Evolutionary conservation across 768 basidiomycete species (phyloP), one percentile per base, ranked within the genome.

Genomic region (Collybiopsis luxurians): DNA sequence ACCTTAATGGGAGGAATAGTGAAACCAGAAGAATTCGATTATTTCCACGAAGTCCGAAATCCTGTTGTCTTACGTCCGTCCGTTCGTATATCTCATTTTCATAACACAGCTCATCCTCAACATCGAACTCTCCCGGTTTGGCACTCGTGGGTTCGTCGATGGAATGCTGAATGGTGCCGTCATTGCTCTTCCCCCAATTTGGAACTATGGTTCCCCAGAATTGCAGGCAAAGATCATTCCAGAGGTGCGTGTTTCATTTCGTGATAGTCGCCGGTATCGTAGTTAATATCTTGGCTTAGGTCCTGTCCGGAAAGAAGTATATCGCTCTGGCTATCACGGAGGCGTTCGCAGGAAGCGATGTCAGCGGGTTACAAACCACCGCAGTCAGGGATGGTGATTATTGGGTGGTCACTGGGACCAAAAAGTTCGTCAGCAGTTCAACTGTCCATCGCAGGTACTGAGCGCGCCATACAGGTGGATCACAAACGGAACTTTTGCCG

Each of bases 241-340:
- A 1, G 87, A 89, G 31, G 81, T 92, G 38, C 21, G 71, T 66
- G 7, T 1, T 38, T 36, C n/a, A 2, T 21, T 46, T 54, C 0
- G 38, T 44, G 48, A 4, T 30, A n/a, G n/a, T 15, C 30, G 21
- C 47, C 38, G 13, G n/a, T 40, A 2, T 24, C 21, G 15, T 6
- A 36, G 17, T 12, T 45, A 5, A 39, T 48, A 31, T 19, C 48
- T 3, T 60, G 21, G 17, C 47, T 42, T 40, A 80, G 77, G 70
- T 66, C 10, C 75, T 90, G 13, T 72, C 78, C 2, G 92, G 90
- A 9, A 90, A 87, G 71, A 92, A 94, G 71, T 92, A 84, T 63
- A 87, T 97, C 60, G 89, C 87, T 7, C 77, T 98, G 31, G 96
- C 96, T 9, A 92, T 98, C 65, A 89, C 86, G 45, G 96, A 98